Base-by-base conservation (phyloP, 371 early-diverging fungal species). In the Mortierella sp. region DNA sequence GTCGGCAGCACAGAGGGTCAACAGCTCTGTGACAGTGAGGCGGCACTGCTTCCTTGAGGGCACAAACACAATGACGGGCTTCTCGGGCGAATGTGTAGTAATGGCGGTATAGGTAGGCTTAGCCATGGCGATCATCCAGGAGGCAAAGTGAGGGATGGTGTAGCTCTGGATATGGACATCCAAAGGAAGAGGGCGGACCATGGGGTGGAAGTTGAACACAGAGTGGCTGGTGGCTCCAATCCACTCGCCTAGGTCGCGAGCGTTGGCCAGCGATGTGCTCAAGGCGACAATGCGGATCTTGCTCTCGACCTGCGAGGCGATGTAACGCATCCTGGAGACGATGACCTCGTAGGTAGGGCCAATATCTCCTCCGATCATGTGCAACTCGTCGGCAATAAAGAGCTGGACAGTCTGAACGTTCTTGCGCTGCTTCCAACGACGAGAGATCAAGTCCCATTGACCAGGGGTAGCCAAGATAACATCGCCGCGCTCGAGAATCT, bases 381-480 rank as follows among this genome's bases (percentile, higher is more conserved):
- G 99, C 60, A 99, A 87, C 83, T 99, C 99, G 87, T 99, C 99
- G 5, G 97, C 95, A 70, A 99, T 95, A 73, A 99, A 93, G 44
- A 99, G 90, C 68, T 94, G 94, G 1, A 99, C 92, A 1, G 93
- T 95, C 79, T 98, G 97, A 24, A 99, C 97, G 65, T 95, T 94
- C 90, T 95, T 95, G 71, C 99, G 93, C 90, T 96, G 96, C 82
- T 96, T 95, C 97, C 99, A 98, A 78, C 97, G 93, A 43, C 99
- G 92, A 21, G 99, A 98, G 32, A 99, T 88, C 75, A 96, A 94
- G 90, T 99, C 99, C 98, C 99, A 99, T 83, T 99, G 96, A n/a
- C 94, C 92, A 43, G 99, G 99, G 5, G 99, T 99, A 55, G 96
- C 92, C 56, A 99, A 90, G 41, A 99, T 94, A 14, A 99, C 89